Evolutionary conservation across 176 grass and related monocot species (phyloP).

Genomic region (Poa pratensis): DNA sequence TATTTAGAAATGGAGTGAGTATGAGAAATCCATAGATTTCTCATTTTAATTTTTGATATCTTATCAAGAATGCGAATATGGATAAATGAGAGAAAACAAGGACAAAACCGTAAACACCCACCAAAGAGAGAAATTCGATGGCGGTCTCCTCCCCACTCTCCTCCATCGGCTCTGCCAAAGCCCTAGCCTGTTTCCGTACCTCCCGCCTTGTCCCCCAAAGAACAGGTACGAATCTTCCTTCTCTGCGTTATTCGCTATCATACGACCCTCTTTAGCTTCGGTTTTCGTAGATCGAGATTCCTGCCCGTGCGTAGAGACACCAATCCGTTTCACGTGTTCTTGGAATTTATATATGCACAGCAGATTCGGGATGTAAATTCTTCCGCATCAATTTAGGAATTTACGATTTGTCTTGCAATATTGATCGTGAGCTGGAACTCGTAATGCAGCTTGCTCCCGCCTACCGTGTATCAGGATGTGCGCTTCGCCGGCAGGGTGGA

Average conservation of each 20-base stretch:
- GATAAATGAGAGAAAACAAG: neutral
- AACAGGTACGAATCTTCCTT: conserved; percentile 31
- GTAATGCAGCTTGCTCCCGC: conserved; percentile 33
- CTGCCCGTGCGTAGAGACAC: neutral
- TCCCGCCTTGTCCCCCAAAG: neutral
- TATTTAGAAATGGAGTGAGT: too few species aligned
- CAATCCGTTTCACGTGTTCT: neutral
- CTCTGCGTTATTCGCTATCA: neutral
- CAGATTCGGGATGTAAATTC: neutral
- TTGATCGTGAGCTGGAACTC: conserved; percentile 24
- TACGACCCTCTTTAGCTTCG: neutral
- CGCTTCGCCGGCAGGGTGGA: conserved; percentile 25
- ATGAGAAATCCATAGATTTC: too few species aligned
- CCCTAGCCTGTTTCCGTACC: conserved; percentile 15
- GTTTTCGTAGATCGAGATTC: neutral
- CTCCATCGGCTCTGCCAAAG: conserved; percentile 28
- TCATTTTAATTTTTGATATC: too few species aligned
- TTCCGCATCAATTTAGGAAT: neutral
- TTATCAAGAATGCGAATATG: too few species aligned
- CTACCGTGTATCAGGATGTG: conserved; percentile 44
- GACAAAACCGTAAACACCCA: neutral
- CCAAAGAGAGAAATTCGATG: conserved; percentile 29
- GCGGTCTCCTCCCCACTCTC: conserved; percentile 2
- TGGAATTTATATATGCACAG: neutral
- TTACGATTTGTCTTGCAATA: neutral